These are phyloP conservation scores for Pisolithus marmoratus DNA, from an alignment of 768 basidiomycete species.

Conservation along the genomic window DNA sequence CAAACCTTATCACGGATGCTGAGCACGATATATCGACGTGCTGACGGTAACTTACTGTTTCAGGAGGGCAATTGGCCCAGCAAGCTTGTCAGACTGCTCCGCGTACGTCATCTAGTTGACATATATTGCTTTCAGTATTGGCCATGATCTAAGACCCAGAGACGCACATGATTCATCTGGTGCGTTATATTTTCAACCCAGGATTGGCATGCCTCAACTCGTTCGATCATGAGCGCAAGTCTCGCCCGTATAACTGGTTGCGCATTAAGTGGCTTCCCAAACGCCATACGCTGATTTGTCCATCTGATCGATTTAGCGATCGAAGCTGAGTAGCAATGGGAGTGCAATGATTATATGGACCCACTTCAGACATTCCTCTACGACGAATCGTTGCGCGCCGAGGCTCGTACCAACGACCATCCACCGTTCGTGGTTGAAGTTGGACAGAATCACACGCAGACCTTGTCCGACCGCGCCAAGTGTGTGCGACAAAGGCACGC, in stretches of 20 bases:
- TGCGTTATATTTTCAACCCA: constrained; percentile 89
- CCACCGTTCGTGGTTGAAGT: constrained; percentile 90
- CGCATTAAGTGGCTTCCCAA: constrained; percentile 77
- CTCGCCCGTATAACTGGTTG: constrained; percentile 88
- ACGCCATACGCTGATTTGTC: constrained; percentile 84
- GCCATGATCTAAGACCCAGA: not conserved
- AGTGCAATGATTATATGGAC: constrained; percentile 7
- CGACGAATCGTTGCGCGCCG: constrained; percentile 69
- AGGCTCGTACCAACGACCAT: constrained; percentile 73
- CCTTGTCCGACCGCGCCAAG: constrained; percentile 85
- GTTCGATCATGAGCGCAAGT: constrained; percentile 85
- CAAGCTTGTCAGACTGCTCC: constrained; percentile 79
- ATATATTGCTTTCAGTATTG: not conserved
- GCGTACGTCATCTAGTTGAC: constrained; percentile 70
- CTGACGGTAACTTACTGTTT: constrained; percentile 60
- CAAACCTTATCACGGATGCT: constrained; percentile 41
- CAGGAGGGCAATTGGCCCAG: constrained; percentile 82
- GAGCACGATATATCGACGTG: not conserved
- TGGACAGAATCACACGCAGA: constrained; percentile 74
- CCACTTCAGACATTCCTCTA: constrained; percentile 88
- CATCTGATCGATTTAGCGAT: constrained; percentile 47
- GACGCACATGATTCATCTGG: constrained; percentile 82
- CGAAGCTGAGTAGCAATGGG: not conserved
- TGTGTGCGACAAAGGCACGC: constrained; percentile 81
- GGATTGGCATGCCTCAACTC: constrained; percentile 77